Base-by-base conservation (phyloP, 2,329 filamentous ascomycete genomes). In the Pleomassaria siparia region DNA sequence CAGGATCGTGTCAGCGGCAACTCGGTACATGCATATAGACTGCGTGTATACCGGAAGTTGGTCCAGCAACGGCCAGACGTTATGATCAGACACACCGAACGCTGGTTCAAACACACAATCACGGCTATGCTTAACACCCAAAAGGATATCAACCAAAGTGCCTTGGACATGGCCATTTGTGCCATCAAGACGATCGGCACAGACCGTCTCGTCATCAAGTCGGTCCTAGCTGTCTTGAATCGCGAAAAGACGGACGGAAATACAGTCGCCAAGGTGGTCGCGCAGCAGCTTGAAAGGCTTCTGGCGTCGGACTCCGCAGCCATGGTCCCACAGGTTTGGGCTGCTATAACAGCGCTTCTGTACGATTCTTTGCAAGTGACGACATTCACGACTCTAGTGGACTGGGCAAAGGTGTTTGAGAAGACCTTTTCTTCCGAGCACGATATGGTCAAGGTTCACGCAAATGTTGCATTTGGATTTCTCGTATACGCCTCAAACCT, bases 321-420 rank as follows among this genome's bases (percentile, higher is more conserved):
- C 0, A 77, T 83, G 30, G 91, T 95, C 0, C 91, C 94, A 5
- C 88, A 91, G 55, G 89, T 97, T 18, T 97, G 92, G 92, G 87
- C 88, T 49, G 82, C 90, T 28, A 76, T 95, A 2, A 83, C 92
- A 6, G 78, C 96, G 2, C 83, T 96, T 46, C 76, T 96, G 40
- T 84, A 87, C 44, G 76, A 71, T 51, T 70, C 84, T 67, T 55
- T 77, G 76, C 62, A 83, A 75, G 55, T 85, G 66, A 73, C 81
- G 21, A 69, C 74, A 29, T 97, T 92, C 88, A 78, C 85, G 25
- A 82, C 87, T 61, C 84, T 90, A 53, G 80, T 78, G 22, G 77
- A 81, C 5, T 96, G 90, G 88, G 76, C 96, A 7, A 79, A 80
- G 25, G 79, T 96, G 9, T 85, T 95, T 15, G 87, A 96, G 60